Percentiles rank a stretch among this genome's conserved stretches.
Conservation (phyloP, 305 asterid species). For the Rubia occidens region DNA sequence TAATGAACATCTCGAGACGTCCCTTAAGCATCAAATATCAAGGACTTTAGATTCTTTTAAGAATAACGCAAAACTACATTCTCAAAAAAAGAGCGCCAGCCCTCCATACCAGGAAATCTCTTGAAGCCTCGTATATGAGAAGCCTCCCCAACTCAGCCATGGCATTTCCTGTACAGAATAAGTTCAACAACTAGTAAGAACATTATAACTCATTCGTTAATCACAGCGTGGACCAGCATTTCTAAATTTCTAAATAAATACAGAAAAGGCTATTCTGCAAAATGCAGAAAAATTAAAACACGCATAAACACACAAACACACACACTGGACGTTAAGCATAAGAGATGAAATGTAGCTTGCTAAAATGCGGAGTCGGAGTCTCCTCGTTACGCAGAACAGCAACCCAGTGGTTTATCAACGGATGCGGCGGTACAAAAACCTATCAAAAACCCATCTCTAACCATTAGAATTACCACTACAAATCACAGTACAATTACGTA, state of each 20-base stretch:
- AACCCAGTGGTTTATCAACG: conserved; percentile 92
- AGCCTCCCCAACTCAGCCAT: conserved; percentile 98
- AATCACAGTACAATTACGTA: not conserved
- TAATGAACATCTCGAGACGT: conserved; percentile 1
- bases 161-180: conserved; percentile 47
- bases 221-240: not conserved
- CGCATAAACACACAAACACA: not conserved
- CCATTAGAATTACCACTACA: conserved; percentile 3
- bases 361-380: conserved; percentile 58
- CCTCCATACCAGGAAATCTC: conserved; percentile 67
- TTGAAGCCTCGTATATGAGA: conserved; percentile 83
- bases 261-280: not conserved
- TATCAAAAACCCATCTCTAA: conserved; percentile 17
- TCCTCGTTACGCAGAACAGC: conserved; percentile 85
- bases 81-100: not conserved
- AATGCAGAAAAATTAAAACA: not conserved
- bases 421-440: conserved; percentile 97
- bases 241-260: not conserved
- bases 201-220: not conserved
- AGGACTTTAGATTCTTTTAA: not conserved
- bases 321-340: not conserved
- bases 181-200: not conserved
- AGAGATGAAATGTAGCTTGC: conserved; percentile 17
- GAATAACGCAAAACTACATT: not conserved
- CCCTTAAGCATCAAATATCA: not conserved